Percentiles rank a stretch among this genome's conserved stretches.
Conservation (phyloP, 2,329 filamentous ascomycete species). For the Xylogone sp. region DNA sequence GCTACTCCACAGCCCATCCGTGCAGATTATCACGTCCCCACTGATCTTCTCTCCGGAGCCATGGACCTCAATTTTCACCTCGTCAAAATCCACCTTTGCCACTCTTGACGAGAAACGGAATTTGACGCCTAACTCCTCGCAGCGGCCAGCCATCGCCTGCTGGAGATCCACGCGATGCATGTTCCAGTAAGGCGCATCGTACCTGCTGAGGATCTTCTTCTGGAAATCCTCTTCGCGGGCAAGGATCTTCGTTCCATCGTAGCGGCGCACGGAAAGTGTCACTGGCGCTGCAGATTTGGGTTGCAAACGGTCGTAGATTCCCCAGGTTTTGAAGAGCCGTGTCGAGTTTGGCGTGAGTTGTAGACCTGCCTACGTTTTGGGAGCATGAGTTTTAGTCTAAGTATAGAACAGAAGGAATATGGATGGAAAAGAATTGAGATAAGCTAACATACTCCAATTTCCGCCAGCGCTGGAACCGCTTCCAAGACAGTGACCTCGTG, state of each 20-base stretch:
- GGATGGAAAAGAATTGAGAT: not conserved
- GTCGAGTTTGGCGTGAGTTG: conserved; percentile 27
- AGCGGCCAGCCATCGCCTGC: conserved; percentile 36
- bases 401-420: not conserved
- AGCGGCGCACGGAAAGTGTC: conserved; percentile 48
- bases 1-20: conserved; percentile 61
- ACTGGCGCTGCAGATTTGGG: conserved; percentile 35
- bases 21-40: conserved; percentile 57
- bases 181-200: conserved; percentile 35
- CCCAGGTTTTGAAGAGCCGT: conserved; percentile 24
- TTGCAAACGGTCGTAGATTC: conserved; percentile 18
- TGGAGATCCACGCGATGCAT: conserved; percentile 47
- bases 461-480: conserved; percentile 34
- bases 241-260: conserved; percentile 38
- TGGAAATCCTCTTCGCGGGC: conserved; percentile 19
- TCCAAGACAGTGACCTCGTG: conserved; percentile 40
- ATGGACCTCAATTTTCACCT: conserved; percentile 14
- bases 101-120: conserved; percentile 36
- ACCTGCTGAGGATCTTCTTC: conserved; percentile 15
- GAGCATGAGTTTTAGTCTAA: not conserved
- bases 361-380: conserved; percentile 18
- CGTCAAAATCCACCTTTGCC: conserved; percentile 17
- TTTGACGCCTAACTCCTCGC: conserved; percentile 32
- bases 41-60: conserved; percentile 28
- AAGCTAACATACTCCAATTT: conserved; percentile 28